Evolutionary conservation across 2,329 filamentous ascomycete genomes (phyloP).

Genomic region (Ophiostoma novo-ulmi): DNA sequence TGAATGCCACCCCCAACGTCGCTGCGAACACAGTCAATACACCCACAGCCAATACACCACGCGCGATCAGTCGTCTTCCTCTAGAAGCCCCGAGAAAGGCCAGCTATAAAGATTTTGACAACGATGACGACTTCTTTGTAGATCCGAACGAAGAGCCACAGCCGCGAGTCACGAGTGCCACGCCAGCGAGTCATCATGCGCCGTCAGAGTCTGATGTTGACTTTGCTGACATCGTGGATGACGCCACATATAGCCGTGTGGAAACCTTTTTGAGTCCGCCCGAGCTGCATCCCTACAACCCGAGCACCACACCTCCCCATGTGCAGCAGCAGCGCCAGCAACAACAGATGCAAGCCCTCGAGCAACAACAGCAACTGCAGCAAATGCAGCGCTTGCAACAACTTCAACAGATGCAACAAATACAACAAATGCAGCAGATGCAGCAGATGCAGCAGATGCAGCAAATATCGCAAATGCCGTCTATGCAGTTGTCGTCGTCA

Average conservation of each 20-base stretch:
- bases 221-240: conserved; percentile 30
- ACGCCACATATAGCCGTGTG: conserved; percentile 45
- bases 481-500: conserved; percentile 34
- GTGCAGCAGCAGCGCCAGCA: conserved; percentile 35
- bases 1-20: neutral
- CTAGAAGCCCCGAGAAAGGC: neutral
- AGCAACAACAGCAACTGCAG: neutral
- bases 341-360: neutral
- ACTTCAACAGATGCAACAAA: neutral
- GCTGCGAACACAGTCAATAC: neutral
- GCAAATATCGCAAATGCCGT: neutral
- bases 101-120: conserved; percentile 25
- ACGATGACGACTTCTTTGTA: conserved; percentile 23
- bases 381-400: neutral
- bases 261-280: conserved; percentile 46
- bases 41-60: neutral
- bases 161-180: neutral
- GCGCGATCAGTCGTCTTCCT: neutral
- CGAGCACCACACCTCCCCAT: neutral
- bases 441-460: neutral
- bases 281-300: conserved; percentile 31
- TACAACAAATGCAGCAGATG: too few relatives aligned
- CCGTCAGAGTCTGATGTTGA: conserved; percentile 23
- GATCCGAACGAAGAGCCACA: conserved; percentile 15
- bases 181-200: neutral